A percentile compares a stretch with the other conserved stretches of the same genome.
These are phyloP conservation scores for Alternaria panax DNA, from an alignment of 2,329 filamentous ascomycete genomes.

Conservation along the genomic window DNA sequence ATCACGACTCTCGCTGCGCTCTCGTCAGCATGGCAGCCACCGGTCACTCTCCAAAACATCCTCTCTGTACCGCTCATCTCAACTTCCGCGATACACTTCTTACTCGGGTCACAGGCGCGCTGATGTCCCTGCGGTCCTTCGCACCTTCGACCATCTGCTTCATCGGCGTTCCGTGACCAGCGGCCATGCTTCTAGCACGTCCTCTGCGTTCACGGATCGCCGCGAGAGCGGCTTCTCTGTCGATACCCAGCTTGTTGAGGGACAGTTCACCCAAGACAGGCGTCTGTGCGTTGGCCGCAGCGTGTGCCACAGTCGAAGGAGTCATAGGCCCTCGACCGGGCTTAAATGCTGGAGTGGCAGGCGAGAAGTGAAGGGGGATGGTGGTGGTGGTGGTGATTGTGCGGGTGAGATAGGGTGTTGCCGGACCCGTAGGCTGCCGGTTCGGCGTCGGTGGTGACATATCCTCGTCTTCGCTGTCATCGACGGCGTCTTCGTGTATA, in stretches of 20 bases:
- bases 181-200: slow-evolving; percentile 72
- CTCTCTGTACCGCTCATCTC: slow-evolving; percentile 7
- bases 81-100: slow-evolving; percentile 38
- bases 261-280: slow-evolving; percentile 43
- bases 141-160: slow-evolving; percentile 65
- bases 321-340: slow-evolving; percentile 37
- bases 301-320: slow-evolving; percentile 48
- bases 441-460: slow-evolving; percentile 28
- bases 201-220: slow-evolving; percentile 77
- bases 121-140: slow-evolving; percentile 56
- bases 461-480: slow-evolving; percentile 43
- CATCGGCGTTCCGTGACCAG: slow-evolving; percentile 67
- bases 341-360: slow-evolving; percentile 46
- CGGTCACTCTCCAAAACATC: not conserved
- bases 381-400: slow-evolving; percentile 59
- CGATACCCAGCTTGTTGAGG: slow-evolving; percentile 50
- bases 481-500: slow-evolving; percentile 45
- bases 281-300: slow-evolving; percentile 37
- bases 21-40: slow-evolving; percentile 11
- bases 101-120: slow-evolving; percentile 51
- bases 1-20: slow-evolving; percentile 16
- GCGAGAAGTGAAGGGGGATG: slow-evolving; percentile 57
- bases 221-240: slow-evolving; percentile 75
- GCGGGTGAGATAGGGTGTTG: slow-evolving; percentile 47
- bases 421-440: slow-evolving; percentile 33